Percentiles rank a stretch among this genome's conserved stretches.
Evolutionary conservation across 257 asterid genomes (phyloP).

Genomic region (Prunella vulgaris): DNA sequence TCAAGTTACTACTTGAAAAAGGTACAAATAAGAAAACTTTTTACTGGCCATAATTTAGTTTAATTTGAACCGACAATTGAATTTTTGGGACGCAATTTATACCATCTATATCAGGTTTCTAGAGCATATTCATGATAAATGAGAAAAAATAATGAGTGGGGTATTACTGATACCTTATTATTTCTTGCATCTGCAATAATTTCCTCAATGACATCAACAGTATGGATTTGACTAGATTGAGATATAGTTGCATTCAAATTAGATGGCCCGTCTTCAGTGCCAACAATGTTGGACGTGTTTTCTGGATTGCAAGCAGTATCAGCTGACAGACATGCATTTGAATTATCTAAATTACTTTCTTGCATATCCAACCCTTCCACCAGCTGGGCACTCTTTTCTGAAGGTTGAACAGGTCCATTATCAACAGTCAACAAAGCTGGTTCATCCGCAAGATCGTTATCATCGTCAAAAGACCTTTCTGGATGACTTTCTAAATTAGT

Average conservation of each 20-base stretch:
- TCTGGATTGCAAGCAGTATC: constrained; percentile 26
- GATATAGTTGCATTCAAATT: constrained; percentile 32
- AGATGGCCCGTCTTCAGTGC: constrained; percentile 23
- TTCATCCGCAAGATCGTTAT: constrained; percentile 1
- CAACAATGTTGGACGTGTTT: constrained; percentile 18
- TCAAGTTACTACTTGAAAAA: background rate
- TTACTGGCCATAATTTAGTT: background rate
- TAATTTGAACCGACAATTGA: background rate
- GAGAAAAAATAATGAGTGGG: constrained; percentile 1
- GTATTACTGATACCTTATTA: constrained; percentile 52
- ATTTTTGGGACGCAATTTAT: background rate
- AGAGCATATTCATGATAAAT: background rate
- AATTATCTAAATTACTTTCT: constrained; percentile 23
- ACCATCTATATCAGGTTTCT: background rate
- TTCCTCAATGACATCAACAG: constrained; percentile 57
- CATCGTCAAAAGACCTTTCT: constrained; percentile 14
- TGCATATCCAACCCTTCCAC: constrained; percentile 27
- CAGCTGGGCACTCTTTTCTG: constrained; percentile 22
- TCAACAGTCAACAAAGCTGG: constrained; percentile 12
- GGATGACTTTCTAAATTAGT: constrained; percentile 10
- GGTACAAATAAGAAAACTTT: too few species aligned
- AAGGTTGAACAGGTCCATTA: constrained; percentile 9
- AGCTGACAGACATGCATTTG: constrained; percentile 18
- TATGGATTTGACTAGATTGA: constrained; percentile 44
- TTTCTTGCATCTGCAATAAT: constrained; percentile 57